These are phyloP conservation scores for Phellopilus nigrolimitatus DNA, from an alignment of 1,284 basidiomycete genomes.

Conservation along the genomic window DNA sequence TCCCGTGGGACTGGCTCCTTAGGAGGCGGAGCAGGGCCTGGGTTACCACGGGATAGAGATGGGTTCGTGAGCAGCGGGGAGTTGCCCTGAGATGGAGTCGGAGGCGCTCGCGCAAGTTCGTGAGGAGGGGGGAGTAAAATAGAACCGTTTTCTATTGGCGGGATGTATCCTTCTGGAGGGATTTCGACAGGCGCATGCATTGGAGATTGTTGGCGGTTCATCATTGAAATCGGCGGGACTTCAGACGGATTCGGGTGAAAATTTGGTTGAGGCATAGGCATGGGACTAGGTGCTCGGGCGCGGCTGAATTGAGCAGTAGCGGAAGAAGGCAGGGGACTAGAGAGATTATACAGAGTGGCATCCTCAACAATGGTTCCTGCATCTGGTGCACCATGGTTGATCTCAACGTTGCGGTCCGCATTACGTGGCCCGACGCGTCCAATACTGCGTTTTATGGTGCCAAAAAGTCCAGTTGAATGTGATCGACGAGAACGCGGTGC, in stretches of 20 bases:
- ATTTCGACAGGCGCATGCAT: conserved; percentile 30
- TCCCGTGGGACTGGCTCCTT: conserved; percentile 15
- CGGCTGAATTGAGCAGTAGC: not conserved
- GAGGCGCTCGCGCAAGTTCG: conserved; percentile 38
- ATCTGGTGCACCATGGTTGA: conserved; percentile 17
- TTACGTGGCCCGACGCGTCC: not conserved
- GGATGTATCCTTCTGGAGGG: conserved; percentile 55
- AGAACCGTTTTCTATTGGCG: conserved; percentile 36
- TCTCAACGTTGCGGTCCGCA: conserved; percentile 16
- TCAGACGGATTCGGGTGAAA: conserved; percentile 18
- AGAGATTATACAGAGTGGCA: not conserved
- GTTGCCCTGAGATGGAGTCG: conserved; percentile 28
- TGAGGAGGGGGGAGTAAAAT: conserved; percentile 53
- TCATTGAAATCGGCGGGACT: conserved; percentile 15
- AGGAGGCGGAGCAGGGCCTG: not conserved
- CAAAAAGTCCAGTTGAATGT: not conserved
- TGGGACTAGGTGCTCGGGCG: not conserved
- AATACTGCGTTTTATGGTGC: not conserved
- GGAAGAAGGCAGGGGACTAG: conserved; percentile 5
- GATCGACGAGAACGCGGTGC: not conserved
- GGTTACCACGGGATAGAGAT: not conserved
- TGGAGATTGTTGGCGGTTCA: conserved; percentile 4
- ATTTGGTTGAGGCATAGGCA: conserved; percentile 18
- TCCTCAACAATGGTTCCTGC: conserved; percentile 12
- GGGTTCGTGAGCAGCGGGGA: conserved; percentile 6